Evolutionary conservation across 345 rosid genomes (phyloP), one percentile per base, ranked within the genome.

Genomic region (Crucihimalaya himalaica): DNA sequence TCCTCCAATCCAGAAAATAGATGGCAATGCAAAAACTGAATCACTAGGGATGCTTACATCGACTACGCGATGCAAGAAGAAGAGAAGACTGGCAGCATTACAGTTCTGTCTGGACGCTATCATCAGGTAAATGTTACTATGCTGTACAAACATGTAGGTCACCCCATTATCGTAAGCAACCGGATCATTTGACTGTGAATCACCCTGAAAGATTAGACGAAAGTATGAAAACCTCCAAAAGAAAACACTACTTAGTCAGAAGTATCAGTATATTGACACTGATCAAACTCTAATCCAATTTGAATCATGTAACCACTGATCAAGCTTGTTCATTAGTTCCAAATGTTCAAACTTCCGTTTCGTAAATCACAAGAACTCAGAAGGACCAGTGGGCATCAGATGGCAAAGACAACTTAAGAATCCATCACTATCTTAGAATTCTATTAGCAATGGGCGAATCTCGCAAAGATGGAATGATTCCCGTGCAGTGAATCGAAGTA

Each of bases 161-260:
- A 92, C 97, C 70, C 99, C 99, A 73, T 90, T 89, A 56, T 92
- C 99, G 45, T 89, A 88, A 54, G 90, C 97, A 51, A 92, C 98
- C n/a, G 99, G 99, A 87, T 95, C 94, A 78, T 90, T 97, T 6
- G 94, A 88, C 77, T 95, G 92, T 71, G 93, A 91, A 87, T 95
- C 99, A 47, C 97, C 98, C 99, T 95, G 81, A 42, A 62, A 31
- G 6, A 76, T 10, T 45, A 69, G 9, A 70, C 9, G 9, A 59
- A 59, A 25, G 3, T 42, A 66, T 61, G 55, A 25, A 58, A 64
- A 45, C 55, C 27, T 34, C 62, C 35, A 63, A 65, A 65, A 65
- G 34, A 14, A 62, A 60, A 10, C 18, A 28, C 35, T 21, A 60
- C 6, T 57, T n/a, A 8, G 4, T 50, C 23, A 39, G 32, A 57